Percentiles rank a stretch among this genome's conserved stretches.
phyloP scores from a whole-genome alignment of 495 filamentous ascomycete species.

The Penicillium tannophilum region DNA sequence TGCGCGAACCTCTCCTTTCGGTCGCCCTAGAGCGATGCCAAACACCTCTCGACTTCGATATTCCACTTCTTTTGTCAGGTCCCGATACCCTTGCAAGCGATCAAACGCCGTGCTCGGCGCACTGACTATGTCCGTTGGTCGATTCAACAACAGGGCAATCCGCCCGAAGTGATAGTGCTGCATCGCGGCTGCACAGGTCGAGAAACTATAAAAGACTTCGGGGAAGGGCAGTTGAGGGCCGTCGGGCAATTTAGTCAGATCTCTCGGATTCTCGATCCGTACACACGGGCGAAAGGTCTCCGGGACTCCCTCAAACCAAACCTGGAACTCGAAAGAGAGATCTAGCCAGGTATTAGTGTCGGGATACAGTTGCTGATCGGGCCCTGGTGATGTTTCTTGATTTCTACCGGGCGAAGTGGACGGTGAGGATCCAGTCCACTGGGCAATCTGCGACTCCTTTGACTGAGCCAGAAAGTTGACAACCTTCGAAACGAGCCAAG shows the following conservation, averaged over 20 bases:
- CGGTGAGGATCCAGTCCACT: slow-evolving; percentile 33
- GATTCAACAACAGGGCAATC: slow-evolving; percentile 41
- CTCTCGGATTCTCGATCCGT: slow-evolving; percentile 38
- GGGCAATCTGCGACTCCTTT: slow-evolving; percentile 39
- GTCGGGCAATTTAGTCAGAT: slow-evolving; percentile 28
- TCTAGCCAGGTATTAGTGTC: slow-evolving; percentile 40
- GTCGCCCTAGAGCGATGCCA: slow-evolving; percentile 42
- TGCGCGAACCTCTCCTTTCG: slow-evolving; percentile 37
- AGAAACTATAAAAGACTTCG: slow-evolving; percentile 37
- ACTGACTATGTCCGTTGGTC: slow-evolving; percentile 37
- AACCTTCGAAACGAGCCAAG: slow-evolving; percentile 41
- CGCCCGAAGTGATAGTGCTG: slow-evolving; percentile 48
- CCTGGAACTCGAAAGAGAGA: slow-evolving; percentile 42
- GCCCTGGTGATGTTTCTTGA: not conserved
- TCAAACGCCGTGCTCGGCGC: slow-evolving; percentile 44
- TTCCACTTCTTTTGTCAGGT: slow-evolving; percentile 48
- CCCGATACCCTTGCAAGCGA: slow-evolving; percentile 42
- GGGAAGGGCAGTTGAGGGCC: slow-evolving; percentile 37
- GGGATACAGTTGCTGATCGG: slow-evolving; percentile 8
- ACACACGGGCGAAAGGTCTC: slow-evolving; percentile 46
- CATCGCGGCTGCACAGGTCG: slow-evolving; percentile 41
- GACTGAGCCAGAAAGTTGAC: slow-evolving; percentile 42
- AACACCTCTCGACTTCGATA: slow-evolving; percentile 41
- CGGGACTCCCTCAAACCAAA: slow-evolving; percentile 45
- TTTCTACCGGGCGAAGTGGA: slow-evolving; percentile 11